Evolutionary conservation across 108 stramenopile species (phyloP), one percentile per base, ranked within the genome.

Genomic region (Skeletonema costatum): DNA sequence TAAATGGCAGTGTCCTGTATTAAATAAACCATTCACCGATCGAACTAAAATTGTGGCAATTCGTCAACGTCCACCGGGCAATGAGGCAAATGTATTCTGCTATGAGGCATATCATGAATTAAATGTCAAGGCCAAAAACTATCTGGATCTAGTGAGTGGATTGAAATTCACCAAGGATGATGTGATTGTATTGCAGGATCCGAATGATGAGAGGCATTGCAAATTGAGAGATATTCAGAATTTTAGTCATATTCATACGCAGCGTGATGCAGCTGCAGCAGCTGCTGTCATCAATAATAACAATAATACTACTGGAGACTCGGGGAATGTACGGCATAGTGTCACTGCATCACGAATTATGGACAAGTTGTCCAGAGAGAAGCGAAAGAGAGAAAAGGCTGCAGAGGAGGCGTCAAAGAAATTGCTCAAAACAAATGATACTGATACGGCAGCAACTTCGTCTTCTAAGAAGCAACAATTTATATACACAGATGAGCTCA

Each of bases 1-100:
- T 31, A 72, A 89, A 36, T 98, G 97, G 97, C 96, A 97, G 69
- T 99, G 99, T 77, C 99, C 99, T 3, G 87, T 99, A n/a, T 85
- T 98, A 42, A 93, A 89, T 73, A 99, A 98, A 85, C 80, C 90
- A 16, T 98, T 98, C 76, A 82, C 75, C 5, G 87, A 94, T 85
- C 86, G 88, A 53, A 92, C 96, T 39, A 97, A 97, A 64, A 85
- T 98, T 7, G 88, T 97, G n/a, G 98, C 97, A 19, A 91, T 99
- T 61, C 69, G 87, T 0, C 84, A 94, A 46, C 21, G 73, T 1
- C 79, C 78, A 14, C 41, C 63, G 3, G 66, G 71, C 21, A 89
- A 86, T 25, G 85, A 87, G 46, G 96, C 93, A 53, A 87, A 93
- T 73, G 96, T 97, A 6, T 94, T 86, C 71, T 90, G 87, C 51